Conservation (phyloP, 441 rosid species). For the Bruguiera hainesii region DNA sequence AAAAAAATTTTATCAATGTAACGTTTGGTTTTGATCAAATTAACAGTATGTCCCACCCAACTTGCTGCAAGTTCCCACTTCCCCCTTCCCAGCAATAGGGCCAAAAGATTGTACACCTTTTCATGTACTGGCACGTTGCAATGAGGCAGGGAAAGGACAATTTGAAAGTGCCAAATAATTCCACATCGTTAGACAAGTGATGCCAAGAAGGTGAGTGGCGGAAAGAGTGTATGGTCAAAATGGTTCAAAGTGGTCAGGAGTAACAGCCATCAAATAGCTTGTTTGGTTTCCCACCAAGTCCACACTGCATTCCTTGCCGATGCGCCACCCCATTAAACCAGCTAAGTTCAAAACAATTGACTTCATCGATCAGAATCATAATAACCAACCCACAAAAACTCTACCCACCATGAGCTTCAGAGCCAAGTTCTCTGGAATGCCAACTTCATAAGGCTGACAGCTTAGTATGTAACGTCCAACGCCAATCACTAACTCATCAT, state of each 20-base stretch:
- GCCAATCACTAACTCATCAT: conserved; percentile 58
- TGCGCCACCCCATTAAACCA: conserved; percentile 62
- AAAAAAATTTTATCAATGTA: no score
- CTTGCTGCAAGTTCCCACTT: no score
- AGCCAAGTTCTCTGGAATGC: conserved; percentile 92
- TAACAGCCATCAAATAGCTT: conserved; percentile 94
- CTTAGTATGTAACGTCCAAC: conserved; percentile 83
- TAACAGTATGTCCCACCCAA: no score
- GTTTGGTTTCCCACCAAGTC: conserved; percentile 91
- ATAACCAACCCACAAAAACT: conserved; percentile 89
- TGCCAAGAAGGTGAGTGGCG: no score
- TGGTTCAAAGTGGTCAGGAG: conserved; percentile 28
- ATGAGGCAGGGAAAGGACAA: no score
- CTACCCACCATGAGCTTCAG: conserved; percentile 99
- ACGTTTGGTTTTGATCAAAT: no score
- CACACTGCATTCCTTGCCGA: conserved; percentile 88
- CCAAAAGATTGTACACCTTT: no score
- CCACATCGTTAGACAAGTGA: no score
- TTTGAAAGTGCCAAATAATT: no score
- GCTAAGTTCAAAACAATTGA: conserved; percentile 57
- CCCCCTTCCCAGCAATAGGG: no score
- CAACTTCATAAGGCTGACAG: conserved; percentile 97
- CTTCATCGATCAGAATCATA: conserved; percentile 82
- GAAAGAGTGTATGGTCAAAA: no score
- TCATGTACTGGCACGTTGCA: no score